Evolutionary conservation across 225 moss, liverwort and hornwort genomes (phyloP), one percentile per base, ranked within the genome.

Genomic region (Climacium dendroides): DNA sequence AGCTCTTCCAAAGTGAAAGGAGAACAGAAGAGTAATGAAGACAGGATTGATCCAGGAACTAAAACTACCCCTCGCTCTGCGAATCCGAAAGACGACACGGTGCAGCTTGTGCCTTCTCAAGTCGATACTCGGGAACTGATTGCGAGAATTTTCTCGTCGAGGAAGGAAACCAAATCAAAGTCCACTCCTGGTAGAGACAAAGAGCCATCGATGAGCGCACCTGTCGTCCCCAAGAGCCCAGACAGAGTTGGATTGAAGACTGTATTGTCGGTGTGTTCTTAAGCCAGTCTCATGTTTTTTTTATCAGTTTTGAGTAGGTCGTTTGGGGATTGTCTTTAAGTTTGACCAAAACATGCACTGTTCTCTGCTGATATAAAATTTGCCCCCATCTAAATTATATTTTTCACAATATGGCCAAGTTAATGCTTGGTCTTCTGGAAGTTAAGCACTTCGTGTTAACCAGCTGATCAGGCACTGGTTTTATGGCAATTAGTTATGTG

Each of bases 1-100:
- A 89, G 74, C 73, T 90, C 89, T 54, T 87, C 87, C 66, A 94
- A 94, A 92, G 85, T 92, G 90, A 94, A 92, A 85, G 89, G 87
- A 64, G 94, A 91, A 43, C 14, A 71, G 6, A 91, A 84, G 87
- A 87, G 53, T 52, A 72, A 32, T 30, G 90, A 90, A 67, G 92
- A 91, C 20, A 78, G 25, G 81, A 26, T 75, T 82, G 82, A 87
- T 54, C 55, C 64, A 54, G 87, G 87, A 66, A 55, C 52, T n/a
- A 81, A 65, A 83, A 57, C 45, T 47, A 11, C 64, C 34, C 65
- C 75, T 2, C 35, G n/a, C 61, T 14, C 61, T 62, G 74, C 65
- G 29, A 87, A 87, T 74, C 29, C 76, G 57, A 91, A 80, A 78
- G 89, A 87, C 3, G 55, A 87, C 19, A 45, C 85, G 28, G 84